These are phyloP conservation scores for Rhytidiadelphus loreus DNA, from an alignment of 225 moss, liverwort and hornwort species.

Conservation along the genomic window DNA sequence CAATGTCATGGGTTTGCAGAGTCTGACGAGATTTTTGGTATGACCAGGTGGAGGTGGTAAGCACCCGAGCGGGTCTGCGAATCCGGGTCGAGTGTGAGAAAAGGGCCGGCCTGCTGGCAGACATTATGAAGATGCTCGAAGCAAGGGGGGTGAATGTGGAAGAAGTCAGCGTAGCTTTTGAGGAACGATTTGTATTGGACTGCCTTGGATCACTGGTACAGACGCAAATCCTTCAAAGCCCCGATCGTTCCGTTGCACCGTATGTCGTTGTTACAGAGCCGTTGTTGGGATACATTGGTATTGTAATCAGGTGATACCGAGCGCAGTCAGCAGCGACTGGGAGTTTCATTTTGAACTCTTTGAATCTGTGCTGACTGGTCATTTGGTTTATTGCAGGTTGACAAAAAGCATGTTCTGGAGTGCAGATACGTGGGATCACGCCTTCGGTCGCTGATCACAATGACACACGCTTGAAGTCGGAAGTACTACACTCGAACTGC, in stretches of 20 bases:
- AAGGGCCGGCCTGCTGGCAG: not conserved
- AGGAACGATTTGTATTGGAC: not conserved
- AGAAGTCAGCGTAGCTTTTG: not conserved
- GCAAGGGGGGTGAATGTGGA: not conserved
- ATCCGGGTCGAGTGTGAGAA: conserved; percentile 7
- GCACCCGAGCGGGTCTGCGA: not conserved
- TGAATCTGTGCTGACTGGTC: not conserved
- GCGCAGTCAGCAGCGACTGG: not conserved
- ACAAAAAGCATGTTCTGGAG: not conserved
- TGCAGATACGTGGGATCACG: not conserved
- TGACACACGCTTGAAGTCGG: not conserved
- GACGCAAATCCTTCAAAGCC: not conserved
- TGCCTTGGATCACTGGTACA: conserved; percentile 4
- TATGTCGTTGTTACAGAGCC: not conserved
- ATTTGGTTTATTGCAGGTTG: conserved; percentile 1
- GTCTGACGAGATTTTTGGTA: not conserved
- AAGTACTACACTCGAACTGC: not conserved
- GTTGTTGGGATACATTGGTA: not conserved
- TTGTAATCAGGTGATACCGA: not conserved
- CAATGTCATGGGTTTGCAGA: not conserved
- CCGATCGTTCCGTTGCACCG: not conserved
- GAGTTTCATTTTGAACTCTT: not conserved
- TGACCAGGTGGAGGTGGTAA: conserved; percentile 18
- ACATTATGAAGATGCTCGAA: conserved; percentile 8
- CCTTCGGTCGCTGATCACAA: not conserved